A percentile compares a stretch with the other conserved stretches of the same genome.
These are phyloP conservation scores for Rubia yunnanensis DNA, from an alignment of 257 asterid genomes.

Conservation along the genomic window DNA sequence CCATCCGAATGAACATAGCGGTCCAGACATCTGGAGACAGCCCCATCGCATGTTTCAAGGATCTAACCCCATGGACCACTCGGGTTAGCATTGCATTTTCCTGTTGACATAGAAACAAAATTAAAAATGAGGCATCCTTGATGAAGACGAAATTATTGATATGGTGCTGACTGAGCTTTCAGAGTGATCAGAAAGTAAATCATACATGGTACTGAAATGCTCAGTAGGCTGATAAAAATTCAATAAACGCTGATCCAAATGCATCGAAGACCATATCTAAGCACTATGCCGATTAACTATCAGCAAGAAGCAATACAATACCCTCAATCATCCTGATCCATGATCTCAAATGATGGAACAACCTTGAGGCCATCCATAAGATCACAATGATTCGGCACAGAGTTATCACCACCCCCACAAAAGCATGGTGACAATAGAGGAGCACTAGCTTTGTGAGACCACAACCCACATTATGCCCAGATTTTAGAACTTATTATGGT, in stretches of 20 bases:
- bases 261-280: no score
- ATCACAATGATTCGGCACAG: neutral
- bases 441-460: neutral
- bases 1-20: conserved; percentile 62
- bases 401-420: neutral
- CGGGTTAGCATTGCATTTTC: conserved; percentile 42
- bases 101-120: conserved; percentile 19
- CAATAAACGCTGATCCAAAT: neutral
- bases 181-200: neutral
- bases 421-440: neutral
- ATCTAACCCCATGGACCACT: conserved; percentile 49
- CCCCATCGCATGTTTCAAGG: conserved; percentile 50
- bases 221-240: neutral
- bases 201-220: neutral
- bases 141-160: neutral
- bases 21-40: conserved; percentile 74
- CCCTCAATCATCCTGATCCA: neutral
- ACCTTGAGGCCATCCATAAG: neutral
- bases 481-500: neutral
- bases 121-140: neutral
- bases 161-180: neutral
- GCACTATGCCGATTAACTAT: neutral
- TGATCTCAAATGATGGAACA: neutral
- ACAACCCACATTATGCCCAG: neutral
- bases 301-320: neutral